Conservation (phyloP, 805 yeast species). For the Myxozyma melibiosi region DNA sequence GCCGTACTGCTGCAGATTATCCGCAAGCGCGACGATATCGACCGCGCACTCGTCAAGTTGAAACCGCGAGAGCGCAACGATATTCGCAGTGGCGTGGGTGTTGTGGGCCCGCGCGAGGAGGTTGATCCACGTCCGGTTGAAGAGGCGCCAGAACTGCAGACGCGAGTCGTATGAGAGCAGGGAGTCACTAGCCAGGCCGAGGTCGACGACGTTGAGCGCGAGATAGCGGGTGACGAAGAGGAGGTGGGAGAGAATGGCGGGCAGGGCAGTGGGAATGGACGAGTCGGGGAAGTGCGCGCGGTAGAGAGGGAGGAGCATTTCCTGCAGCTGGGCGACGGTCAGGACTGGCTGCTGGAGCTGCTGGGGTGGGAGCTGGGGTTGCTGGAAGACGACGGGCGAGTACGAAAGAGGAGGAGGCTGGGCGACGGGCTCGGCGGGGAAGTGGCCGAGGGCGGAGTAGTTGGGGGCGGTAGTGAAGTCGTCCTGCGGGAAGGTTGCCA, state of each 20-base stretch:
- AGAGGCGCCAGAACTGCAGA: constrained; percentile 21
- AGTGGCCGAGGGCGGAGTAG: no score
- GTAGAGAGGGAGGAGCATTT: constrained; percentile 1
- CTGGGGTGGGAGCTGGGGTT: no score
- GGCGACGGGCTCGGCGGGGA: no score
- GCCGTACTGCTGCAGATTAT: constrained; percentile 22
- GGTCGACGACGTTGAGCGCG: constrained; percentile 8
- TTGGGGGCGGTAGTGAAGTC: not conserved
- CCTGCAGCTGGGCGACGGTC: constrained; percentile 4
- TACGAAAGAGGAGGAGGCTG: no score
- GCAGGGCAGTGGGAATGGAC: not conserved
- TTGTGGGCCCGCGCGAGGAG: constrained; percentile 1
- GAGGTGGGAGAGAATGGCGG: not conserved
- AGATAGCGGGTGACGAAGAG: constrained; percentile 6
- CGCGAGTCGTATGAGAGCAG: not conserved
- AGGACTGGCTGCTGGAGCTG: not conserved
- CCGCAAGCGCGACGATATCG: constrained; percentile 13
- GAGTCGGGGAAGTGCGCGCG: constrained; percentile 1
- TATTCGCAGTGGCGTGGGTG: not conserved
- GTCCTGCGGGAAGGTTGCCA: not conserved
- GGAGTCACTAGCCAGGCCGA: constrained; percentile 21
- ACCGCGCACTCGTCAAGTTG: constrained; percentile 17
- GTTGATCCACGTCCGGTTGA: constrained; percentile 22
- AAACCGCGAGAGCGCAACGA: not conserved
- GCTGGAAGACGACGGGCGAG: no score